Evolutionary conservation across 2,329 filamentous ascomycete genomes (phyloP), one percentile per base, ranked within the genome.

Genomic region (Chrysosporium keratinophilum): DNA sequence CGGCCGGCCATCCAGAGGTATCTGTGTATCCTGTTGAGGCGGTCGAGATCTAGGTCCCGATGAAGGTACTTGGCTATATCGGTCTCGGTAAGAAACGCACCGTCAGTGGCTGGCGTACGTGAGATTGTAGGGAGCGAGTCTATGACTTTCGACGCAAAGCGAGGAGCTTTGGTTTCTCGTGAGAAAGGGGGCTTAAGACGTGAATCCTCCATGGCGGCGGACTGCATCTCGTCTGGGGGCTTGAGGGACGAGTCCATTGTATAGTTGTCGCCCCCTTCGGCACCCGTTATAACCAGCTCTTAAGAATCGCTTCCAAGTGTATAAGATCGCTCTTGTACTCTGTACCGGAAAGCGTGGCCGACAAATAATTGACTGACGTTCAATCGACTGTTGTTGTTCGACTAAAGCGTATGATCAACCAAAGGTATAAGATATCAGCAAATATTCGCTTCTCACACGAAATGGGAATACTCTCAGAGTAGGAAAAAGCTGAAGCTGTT

Each of bases 1-100:
- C 54, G 54, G 5, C 65, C 65, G 33, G 57, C 65, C 23, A 65
- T 52, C 62, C 62, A 64, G 14, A 66, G 57, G n/a, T 57, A 47
- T 4, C 55, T n/a, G 34, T 62, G 55, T 34, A 66, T 59, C 11
- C 50, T 52, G 43, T 65, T 59, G 31, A 66, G 59, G n/a, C 55
- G 55, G 35, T 39, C 20, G n/a, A 57, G 50, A 31, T 54, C 49
- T 28, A 57, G 40, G 40, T 57, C 55, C 12, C 23, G 44, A n/a
- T 40, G 42, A 9, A 57, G 50, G n/a, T 54, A 57, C 11, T 28
- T 19, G 41, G 50, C 44, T 15, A 57, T 46, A 14, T 52, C 52
- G 41, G 50, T 49, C 23, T 57, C 55, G 31, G 53, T 50, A 31
- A 57, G 47, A 23, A 54, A 54, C 10, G 50, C 55, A 2, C 34